Evolutionary conservation across 1,284 basidiomycete species (phyloP).

Genomic region (Cutaneotrichosporon cyanovorans): DNA sequence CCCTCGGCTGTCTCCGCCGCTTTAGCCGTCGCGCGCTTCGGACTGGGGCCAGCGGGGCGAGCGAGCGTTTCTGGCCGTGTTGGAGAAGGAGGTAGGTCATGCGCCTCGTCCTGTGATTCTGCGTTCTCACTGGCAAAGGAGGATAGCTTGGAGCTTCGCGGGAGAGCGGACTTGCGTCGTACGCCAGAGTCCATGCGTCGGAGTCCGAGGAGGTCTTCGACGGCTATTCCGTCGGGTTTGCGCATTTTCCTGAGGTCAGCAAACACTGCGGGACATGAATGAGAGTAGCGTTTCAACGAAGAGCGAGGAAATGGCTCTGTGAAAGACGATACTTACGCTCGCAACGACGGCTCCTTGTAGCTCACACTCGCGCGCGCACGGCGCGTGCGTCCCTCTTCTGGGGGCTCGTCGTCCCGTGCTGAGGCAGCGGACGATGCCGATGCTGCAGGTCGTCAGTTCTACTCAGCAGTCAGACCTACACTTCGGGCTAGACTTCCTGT

Average conservation of each 20-base stretch:
- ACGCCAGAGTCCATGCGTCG: conserved; percentile 7
- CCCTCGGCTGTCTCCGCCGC: too few species aligned
- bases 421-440: neutral
- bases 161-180: conserved; percentile 15
- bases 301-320: too few species aligned
- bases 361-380: conserved; percentile 10
- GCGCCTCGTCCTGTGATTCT: neutral
- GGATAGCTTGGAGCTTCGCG: conserved; percentile 3
- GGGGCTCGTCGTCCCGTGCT: neutral
- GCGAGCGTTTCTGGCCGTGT: too few species aligned
- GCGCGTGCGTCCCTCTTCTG: conserved; percentile 6
- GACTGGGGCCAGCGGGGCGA: too few species aligned
- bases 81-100: too few species aligned
- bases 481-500: neutral
- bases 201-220: conserved; percentile 10
- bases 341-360: conserved; percentile 18
- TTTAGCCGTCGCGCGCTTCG: too few species aligned
- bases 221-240: conserved; percentile 15
- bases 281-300: neutral
- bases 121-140: neutral
- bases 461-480: neutral
- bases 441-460: neutral
- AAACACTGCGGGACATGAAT: too few species aligned
- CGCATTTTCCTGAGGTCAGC: conserved; percentile 15
- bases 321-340: conserved; percentile 4